phyloP scores from a whole-genome alignment of 208 protist genomes.

The Wallacemonas rigidus region DNA sequence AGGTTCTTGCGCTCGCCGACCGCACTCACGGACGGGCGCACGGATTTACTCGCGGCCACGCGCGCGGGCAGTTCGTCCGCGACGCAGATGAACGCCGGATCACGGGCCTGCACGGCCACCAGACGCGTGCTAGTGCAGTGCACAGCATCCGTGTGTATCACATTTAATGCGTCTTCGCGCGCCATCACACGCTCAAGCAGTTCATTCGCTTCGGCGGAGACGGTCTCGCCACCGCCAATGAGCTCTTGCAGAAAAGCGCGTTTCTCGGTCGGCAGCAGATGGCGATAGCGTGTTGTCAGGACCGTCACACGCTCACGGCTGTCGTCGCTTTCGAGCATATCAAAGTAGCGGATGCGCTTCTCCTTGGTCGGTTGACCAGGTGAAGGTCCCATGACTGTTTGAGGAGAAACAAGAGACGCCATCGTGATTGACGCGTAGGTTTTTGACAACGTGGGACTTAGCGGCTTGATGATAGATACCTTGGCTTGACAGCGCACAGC shows the following conservation, averaged over 20 bases:
- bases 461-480: too few relatives aligned
- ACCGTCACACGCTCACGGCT: conserved; percentile 61
- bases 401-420: conserved; percentile 1
- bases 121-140: conserved; percentile 43
- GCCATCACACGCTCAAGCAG: conserved; percentile 20
- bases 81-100: conserved; percentile 42
- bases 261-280: conserved; percentile 52
- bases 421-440: not conserved
- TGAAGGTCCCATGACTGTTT: not conserved
- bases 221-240: not conserved
- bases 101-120: conserved; percentile 48
- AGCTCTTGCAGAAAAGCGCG: conserved; percentile 58
- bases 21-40: conserved; percentile 20
- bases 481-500: too few relatives aligned
- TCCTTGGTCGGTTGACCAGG: conserved; percentile 6
- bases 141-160: conserved; percentile 14
- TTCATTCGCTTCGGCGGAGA: conserved; percentile 4
- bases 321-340: conserved; percentile 47
- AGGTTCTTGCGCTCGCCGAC: conserved; percentile 29
- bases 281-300: conserved; percentile 49
- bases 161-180: conserved; percentile 24
- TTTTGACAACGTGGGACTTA: too few relatives aligned
- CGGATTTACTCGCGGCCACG: not conserved
- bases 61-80: conserved; percentile 2
- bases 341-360: conserved; percentile 35